Conservation (phyloP, 2,329 filamentous ascomycete species). For the Hypoxylon rubiginosum region DNA sequence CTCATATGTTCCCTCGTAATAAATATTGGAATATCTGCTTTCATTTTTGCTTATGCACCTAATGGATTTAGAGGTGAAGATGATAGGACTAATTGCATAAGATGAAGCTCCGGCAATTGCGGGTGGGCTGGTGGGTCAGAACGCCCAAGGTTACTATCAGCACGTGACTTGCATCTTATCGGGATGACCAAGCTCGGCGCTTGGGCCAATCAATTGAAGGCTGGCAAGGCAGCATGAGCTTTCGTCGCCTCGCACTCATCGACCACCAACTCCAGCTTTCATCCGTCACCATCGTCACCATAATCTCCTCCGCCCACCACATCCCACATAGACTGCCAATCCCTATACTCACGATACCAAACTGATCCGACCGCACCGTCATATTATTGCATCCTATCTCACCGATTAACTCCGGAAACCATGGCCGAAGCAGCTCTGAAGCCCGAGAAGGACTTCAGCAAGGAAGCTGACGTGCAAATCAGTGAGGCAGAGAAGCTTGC, state of each 20-base stretch:
- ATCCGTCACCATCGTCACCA: constrained; percentile 22
- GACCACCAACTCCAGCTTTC: not conserved
- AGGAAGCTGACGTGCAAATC: constrained; percentile 92
- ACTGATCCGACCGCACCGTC: not conserved
- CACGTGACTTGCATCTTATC: constrained; percentile 38
- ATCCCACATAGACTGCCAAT: constrained; percentile 7
- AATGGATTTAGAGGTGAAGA: too few species aligned
- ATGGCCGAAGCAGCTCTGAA: constrained; percentile 90
- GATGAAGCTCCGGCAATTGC: too few species aligned
- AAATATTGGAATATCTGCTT: too few species aligned
- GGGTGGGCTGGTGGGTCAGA: not conserved
- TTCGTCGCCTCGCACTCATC: constrained; percentile 44
- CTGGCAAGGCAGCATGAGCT: constrained; percentile 46
- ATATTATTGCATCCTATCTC: not conserved
- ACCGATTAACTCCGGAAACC: constrained; percentile 49
- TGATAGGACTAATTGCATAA: not conserved
- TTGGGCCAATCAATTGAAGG: constrained; percentile 35
- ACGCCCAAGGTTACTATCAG: constrained; percentile 22
- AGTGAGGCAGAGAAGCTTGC: constrained; percentile 92
- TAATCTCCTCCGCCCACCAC: constrained; percentile 15
- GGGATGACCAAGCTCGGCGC: constrained; percentile 35
- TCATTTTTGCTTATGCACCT: too few species aligned
- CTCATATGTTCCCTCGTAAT: too few species aligned
- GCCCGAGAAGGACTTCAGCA: constrained; percentile 98
- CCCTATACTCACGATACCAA: not conserved